Evolutionary conservation across 306 rosid species (phyloP).

Genomic region (Inga leiocalycina): DNA sequence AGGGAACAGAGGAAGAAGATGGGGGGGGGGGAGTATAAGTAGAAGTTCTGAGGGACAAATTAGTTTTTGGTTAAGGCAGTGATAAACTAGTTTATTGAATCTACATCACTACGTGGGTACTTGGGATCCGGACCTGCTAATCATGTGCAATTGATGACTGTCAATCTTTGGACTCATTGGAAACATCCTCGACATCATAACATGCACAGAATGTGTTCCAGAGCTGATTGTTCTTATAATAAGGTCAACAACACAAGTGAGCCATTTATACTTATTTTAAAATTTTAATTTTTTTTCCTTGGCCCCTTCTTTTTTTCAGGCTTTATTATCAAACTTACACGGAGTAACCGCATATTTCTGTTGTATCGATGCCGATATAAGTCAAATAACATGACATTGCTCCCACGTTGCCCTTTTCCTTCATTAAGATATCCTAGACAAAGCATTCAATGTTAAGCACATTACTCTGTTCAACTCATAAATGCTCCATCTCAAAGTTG

Average conservation of each 20-base stretch:
- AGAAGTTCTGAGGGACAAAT: constrained; percentile 29
- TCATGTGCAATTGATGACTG: constrained; percentile 66
- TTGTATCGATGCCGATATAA: neutral
- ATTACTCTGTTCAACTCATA: neutral
- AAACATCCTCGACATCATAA: constrained; percentile 63
- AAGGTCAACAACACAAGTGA: constrained; percentile 66
- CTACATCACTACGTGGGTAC: constrained; percentile 71
- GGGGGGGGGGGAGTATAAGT: constrained; percentile 29
- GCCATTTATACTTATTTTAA: constrained; percentile 27
- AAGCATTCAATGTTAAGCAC: constrained; percentile 3
- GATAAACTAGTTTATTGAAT: constrained; percentile 41
- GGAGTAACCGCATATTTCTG: neutral
- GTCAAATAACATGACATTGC: neutral
- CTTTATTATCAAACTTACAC: neutral
- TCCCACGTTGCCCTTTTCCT: neutral
- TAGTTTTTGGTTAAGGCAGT: constrained; percentile 37
- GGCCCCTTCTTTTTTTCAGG: neutral
- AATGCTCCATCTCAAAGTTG: constrained; percentile 5
- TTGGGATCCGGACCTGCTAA: constrained; percentile 75
- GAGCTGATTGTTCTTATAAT: constrained; percentile 41
- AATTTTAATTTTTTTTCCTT: neutral
- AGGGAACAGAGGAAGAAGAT: constrained; percentile 39
- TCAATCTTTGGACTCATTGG: constrained; percentile 65
- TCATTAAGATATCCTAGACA: neutral
- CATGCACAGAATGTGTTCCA: constrained; percentile 81